Evolutionary conservation across 2,329 filamentous ascomycete species (phyloP).

Genomic region (Xylariales sp.): DNA sequence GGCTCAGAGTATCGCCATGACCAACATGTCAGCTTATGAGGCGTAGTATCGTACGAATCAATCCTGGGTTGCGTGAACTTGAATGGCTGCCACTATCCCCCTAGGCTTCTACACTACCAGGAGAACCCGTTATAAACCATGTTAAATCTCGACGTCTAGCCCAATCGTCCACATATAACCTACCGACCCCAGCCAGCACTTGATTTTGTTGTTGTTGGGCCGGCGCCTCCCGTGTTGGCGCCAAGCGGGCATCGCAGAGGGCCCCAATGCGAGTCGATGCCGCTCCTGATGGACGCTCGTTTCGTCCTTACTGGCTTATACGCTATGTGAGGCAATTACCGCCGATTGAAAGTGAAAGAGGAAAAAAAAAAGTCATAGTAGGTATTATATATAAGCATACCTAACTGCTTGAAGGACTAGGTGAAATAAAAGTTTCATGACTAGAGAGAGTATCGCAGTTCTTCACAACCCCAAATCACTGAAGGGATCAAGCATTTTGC

Average conservation of each 20-base stretch:
- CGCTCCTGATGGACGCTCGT: slow-evolving; percentile 3
- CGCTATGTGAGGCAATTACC: neutral
- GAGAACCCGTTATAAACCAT: neutral
- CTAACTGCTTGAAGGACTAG: neutral
- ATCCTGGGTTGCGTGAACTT: slow-evolving; percentile 13
- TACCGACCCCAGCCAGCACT: slow-evolving; percentile 20
- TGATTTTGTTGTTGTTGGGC: slow-evolving; percentile 7
- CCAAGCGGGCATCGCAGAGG: slow-evolving; percentile 11
- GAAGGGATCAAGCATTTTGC: slow-evolving; percentile 27
- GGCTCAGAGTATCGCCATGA: slow-evolving; percentile 2
- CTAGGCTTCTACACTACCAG: neutral
- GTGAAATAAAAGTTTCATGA: neutral
- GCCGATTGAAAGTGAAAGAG: neutral
- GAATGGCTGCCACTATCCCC: slow-evolving; percentile 8
- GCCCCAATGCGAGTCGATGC: slow-evolving; percentile 8
- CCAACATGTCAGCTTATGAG: slow-evolving; percentile 29
- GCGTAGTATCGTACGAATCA: slow-evolving; percentile 12
- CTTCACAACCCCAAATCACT: slow-evolving; percentile 11
- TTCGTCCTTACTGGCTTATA: neutral
- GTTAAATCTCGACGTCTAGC: slow-evolving; percentile 9
- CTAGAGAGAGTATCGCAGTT: neutral
- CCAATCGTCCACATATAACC: slow-evolving; percentile 16
- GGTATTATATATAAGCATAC: neutral
- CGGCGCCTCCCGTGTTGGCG: slow-evolving; percentile 32
- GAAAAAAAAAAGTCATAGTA: too few relatives aligned